Conservation (phyloP, 495 filamentous ascomycete species). For the Penicillium ucsense region DNA sequence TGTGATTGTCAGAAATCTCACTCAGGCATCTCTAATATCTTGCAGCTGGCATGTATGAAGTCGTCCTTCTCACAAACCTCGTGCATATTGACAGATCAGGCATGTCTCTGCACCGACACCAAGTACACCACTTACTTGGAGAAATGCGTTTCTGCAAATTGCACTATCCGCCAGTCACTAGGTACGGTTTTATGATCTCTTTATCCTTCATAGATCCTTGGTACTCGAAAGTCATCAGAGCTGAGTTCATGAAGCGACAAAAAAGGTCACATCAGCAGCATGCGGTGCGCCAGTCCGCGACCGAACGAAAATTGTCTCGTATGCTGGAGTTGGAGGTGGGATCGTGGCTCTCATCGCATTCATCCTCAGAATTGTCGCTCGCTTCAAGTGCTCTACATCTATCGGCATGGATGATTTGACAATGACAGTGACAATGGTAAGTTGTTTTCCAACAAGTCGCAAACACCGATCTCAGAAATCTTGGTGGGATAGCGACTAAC, state of each 20-base stretch:
- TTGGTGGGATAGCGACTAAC: not conserved
- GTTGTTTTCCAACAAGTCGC: not conserved
- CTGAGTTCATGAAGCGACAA: slow-evolving; percentile 13
- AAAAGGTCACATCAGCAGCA: slow-evolving; percentile 22
- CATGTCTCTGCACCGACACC: slow-evolving; percentile 18
- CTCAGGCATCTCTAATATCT: not conserved
- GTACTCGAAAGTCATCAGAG: not conserved
- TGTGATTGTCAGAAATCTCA: not conserved
- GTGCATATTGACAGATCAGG: slow-evolving; percentile 15
- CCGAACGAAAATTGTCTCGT: slow-evolving; percentile 15
- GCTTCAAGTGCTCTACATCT: slow-evolving; percentile 14
- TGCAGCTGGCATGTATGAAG: slow-evolving; percentile 18
- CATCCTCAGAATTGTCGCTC: slow-evolving; percentile 18
- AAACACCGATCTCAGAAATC: too few relatives aligned
- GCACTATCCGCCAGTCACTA: slow-evolving; percentile 17
- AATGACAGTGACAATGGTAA: slow-evolving; percentile 23
- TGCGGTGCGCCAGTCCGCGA: slow-evolving; percentile 21
- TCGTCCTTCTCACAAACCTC: slow-evolving; percentile 10
- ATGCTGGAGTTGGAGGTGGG: slow-evolving; percentile 13
- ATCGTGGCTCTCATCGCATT: slow-evolving; percentile 18
- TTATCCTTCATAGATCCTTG: not conserved
- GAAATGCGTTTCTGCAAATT: slow-evolving; percentile 13
- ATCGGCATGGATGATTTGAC: slow-evolving; percentile 24
- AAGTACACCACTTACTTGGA: slow-evolving; percentile 8
- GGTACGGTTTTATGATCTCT: slow-evolving; percentile 2